Evolutionary conservation across 75 land plant species (phyloP).

Genomic region (Isoetes taiwanensis): DNA sequence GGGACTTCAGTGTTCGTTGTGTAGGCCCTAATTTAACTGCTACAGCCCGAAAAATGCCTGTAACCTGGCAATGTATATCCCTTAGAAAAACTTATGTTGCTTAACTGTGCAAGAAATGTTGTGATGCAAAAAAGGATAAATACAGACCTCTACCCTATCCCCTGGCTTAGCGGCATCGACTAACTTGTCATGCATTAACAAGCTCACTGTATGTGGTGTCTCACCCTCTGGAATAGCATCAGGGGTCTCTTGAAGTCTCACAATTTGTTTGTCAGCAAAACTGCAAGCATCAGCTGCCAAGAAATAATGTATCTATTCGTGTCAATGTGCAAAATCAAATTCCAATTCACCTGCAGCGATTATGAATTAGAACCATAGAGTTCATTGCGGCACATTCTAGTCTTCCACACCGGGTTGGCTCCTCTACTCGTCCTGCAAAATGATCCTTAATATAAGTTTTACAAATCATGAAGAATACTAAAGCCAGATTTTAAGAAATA

Average conservation of each 20-base stretch:
- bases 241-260: conserved; percentile 92
- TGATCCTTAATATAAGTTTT: neutral
- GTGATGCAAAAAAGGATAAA: neutral
- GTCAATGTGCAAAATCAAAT: too few relatives aligned
- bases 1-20: conserved; percentile 80
- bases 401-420: conserved; percentile 58
- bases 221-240: conserved; percentile 99
- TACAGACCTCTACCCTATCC: conserved; percentile 79
- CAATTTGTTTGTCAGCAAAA: conserved; percentile 94
- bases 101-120: neutral
- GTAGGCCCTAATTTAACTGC: conserved; percentile 79
- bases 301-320: too few relatives aligned
- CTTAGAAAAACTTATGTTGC: neutral
- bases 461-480: too few relatives aligned
- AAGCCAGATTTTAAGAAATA: neutral
- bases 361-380: conserved; percentile 77
- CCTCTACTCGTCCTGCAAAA: conserved; percentile 57
- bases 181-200: conserved; percentile 87
- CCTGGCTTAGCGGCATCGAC: conserved; percentile 95
- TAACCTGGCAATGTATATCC: conserved; percentile 30
- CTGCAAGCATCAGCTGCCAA: conserved; percentile 19
- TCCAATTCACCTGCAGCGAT: conserved; percentile 65
- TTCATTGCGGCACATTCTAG: conserved; percentile 60
- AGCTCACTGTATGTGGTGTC: conserved; percentile 93
- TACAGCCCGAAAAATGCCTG: conserved; percentile 95